Percentiles rank a stretch among this genome's conserved stretches.
Evolutionary conservation across 1,284 basidiomycete species (phyloP).

Genomic region (Apiotrichum sp.): DNA sequence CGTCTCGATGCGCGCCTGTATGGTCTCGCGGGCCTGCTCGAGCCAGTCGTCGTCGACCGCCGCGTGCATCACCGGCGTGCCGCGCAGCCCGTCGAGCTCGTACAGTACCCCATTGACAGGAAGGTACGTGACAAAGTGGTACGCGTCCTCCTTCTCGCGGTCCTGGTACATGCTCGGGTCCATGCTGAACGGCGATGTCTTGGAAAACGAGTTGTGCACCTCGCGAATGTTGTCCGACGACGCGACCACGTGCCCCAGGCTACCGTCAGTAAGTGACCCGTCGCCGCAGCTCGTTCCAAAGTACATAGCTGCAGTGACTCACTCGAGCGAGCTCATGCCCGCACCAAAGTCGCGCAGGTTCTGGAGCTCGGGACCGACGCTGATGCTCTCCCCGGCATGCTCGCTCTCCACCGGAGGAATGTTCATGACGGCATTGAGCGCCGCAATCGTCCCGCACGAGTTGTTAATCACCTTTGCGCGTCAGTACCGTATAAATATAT

Average conservation of each 20-base stretch:
- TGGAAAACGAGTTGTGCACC: slow-evolving; percentile 73
- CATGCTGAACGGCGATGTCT: slow-evolving; percentile 74
- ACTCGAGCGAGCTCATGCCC: slow-evolving; percentile 71
- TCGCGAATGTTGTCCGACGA: slow-evolving; percentile 78
- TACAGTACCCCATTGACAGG: slow-evolving; percentile 75
- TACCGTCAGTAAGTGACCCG: slow-evolving; percentile 36
- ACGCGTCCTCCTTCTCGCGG: slow-evolving; percentile 77
- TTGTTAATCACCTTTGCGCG: slow-evolving; percentile 73
- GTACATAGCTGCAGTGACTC: slow-evolving; percentile 10
- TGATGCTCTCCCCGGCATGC: slow-evolving; percentile 3
- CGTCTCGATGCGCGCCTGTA: slow-evolving; percentile 75
- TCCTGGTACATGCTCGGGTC: slow-evolving; percentile 54
- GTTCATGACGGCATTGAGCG: slow-evolving; percentile 87
- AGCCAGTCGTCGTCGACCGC: slow-evolving; percentile 65
- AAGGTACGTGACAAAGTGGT: slow-evolving; percentile 87
- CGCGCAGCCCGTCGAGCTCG: slow-evolving; percentile 83
- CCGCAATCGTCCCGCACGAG: slow-evolving; percentile 84
- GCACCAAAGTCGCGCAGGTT: slow-evolving; percentile 70
- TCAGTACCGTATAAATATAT: neutral
- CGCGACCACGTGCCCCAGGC: slow-evolving; percentile 73
- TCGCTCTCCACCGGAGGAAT: slow-evolving; percentile 44
- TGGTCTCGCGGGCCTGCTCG: slow-evolving; percentile 69
- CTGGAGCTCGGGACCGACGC: slow-evolving; percentile 54
- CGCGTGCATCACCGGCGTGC: slow-evolving; percentile 71
- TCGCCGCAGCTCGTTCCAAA: too few relatives aligned